Base-by-base conservation (phyloP, 768 basidiomycete species). In the Pleurotus citrinopileatus region DNA sequence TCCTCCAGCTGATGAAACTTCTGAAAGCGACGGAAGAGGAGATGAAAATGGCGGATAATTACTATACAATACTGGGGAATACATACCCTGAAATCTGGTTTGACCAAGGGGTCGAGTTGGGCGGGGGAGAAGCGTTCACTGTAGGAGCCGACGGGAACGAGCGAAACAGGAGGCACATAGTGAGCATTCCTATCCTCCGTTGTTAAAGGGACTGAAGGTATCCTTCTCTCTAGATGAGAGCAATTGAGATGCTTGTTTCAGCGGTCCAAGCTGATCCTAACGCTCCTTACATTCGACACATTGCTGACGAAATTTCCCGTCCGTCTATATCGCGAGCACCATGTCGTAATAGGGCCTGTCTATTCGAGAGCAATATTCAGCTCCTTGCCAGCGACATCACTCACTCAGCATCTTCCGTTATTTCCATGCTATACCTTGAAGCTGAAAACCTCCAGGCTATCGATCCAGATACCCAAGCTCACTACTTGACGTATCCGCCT, bases 21-120 rank as follows among this genome's bases (percentile, higher is more conserved):
- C 65, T 85, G 29, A 71, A 78, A 29, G 65, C 74, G 34, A 72
- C 80, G 0, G 64, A 72, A 3, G 79, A 81, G 32, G 76, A 84
- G 57, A 67, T 73, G 60, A 73, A 77, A 58, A 87, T 86, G 84
- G 82, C 85, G 3, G 87, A 88, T 62, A 88, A 88, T 56, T 86
- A 86, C 59, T 88, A 79, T 61, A 73, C 83, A 1, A 68, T 88
- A 46, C 65, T 87, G 43, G 71, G 69, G 52, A 87, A 86, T 61
- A 65, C 64, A 17, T 61, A 79, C 36, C 78, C 84, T 1, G 83
- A 86, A 62, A 66, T 77, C 8, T 87, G 86, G 84, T 79, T 85
- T 53, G 82, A 84, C 57, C 77, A 81, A 56, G 80, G 80, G n/a
- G 75, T 83, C 42, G 76, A 78, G 54, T 72, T 88, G 3, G 80